Base-by-base conservation (phyloP, 192 early-diverging fungal genomes). In the Pecoramyces ruminantium region DNA sequence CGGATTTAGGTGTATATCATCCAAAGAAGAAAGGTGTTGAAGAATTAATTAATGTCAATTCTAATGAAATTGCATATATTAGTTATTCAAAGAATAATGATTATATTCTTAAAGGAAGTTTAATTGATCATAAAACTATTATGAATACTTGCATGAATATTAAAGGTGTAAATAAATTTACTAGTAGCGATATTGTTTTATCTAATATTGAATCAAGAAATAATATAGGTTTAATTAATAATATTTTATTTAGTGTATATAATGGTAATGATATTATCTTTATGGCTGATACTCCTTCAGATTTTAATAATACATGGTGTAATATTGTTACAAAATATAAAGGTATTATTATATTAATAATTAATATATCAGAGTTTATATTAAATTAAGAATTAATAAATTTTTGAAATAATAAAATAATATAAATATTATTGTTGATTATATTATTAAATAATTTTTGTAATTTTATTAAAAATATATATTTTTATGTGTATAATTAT, bases 21-120 rank as follows among this genome's bases (percentile, higher is more conserved):
- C 89, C 84, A 34, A 88, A 89, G 78, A 85, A 85, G n/a, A 89
- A 89, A 78, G 89, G 87, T 16, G 2, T 30, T 30, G n/a, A 89
- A 89, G 13, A 86, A 88, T 84, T 85, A 30, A 84, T 80, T 42
- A 80, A 80, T 12, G 79, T 86, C 0, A 67, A 80, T 18, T 67
- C 84, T 0, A 83, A 81, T 17, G 94, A 95, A 34, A 83, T 93
- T 29, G 95, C 95, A 13, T 95, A 95, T 79, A 91, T 96, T 42
- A 94, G 95, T 84, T 95, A 93, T 80, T 92, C 92, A 81, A 96
- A 95, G 81, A 92, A 92, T 79, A 91, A 90, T 13, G 92, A 92
- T 81, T 93, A 94, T 67, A 92, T 94, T 85, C 86, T 96, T 17
- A 95, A 96, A 84, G 95, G 95, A 40, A 92, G 94, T 28, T 89